These are phyloP conservation scores for Chlamydomonas eustigma DNA, from an alignment of 139 green algal species.

Conservation along the genomic window DNA sequence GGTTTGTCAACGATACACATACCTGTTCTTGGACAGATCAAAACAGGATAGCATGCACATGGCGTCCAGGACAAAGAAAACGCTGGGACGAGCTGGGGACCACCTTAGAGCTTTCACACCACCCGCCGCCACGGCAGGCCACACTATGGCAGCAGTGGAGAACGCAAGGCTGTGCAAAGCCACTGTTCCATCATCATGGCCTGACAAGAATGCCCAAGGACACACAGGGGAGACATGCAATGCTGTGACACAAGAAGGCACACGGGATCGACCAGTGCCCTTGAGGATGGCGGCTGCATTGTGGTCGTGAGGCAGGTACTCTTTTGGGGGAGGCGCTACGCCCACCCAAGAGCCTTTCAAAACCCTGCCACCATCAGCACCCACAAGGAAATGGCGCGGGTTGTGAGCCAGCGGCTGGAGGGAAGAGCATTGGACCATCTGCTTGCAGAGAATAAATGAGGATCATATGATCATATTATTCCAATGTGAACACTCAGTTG, in stretches of 20 bases:
- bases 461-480: too few species aligned
- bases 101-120: constrained; percentile 22
- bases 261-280: not conserved
- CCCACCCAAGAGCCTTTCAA: constrained; percentile 41
- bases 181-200: constrained; percentile 29
- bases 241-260: constrained; percentile 22
- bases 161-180: constrained; percentile 25
- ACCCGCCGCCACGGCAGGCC: constrained; percentile 15
- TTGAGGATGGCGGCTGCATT: constrained; percentile 1
- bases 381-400: constrained; percentile 38
- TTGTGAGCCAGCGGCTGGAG: not conserved
- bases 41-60: constrained; percentile 31
- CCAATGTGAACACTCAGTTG: too few species aligned
- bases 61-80: constrained; percentile 37
- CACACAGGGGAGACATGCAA: constrained; percentile 26
- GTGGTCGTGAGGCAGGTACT: constrained; percentile 28
- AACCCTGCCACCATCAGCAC: constrained; percentile 22
- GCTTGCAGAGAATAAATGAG: too few species aligned
- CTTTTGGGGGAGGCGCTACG: constrained; percentile 29
- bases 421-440: not conserved
- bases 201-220: constrained; percentile 24
- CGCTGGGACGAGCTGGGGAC: constrained; percentile 26
- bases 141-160: constrained; percentile 22
- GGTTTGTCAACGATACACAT: too few species aligned
- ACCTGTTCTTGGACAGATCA: constrained; percentile 28